Percentiles rank a stretch among this genome's conserved stretches.
Conservation (phyloP, 768 basidiomycete genomes). For the Austroboletus eburneus region DNA sequence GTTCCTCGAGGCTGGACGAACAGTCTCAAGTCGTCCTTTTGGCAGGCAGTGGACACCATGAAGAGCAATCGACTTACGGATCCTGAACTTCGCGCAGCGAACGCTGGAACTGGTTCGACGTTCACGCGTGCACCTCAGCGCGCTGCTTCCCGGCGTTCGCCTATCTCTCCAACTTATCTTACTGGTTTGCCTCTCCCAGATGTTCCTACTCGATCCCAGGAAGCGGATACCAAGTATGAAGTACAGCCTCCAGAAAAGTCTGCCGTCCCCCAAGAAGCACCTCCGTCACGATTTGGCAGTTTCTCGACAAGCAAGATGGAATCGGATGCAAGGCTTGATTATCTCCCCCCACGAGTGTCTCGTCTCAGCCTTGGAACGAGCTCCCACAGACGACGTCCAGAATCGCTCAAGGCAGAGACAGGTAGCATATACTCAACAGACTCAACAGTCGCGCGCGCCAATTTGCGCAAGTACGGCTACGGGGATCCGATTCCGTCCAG, state of each 20-base stretch:
- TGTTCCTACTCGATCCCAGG: neutral
- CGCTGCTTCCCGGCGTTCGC: slow-evolving; percentile 10
- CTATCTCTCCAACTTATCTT: slow-evolving; percentile 1
- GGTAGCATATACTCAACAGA: slow-evolving; percentile 26
- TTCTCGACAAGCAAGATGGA: neutral
- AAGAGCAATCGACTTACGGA: slow-evolving; percentile 37
- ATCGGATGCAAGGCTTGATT: neutral
- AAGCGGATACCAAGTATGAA: neutral
- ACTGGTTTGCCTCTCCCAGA: neutral
- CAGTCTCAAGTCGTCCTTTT: slow-evolving; percentile 41
- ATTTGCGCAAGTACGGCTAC: slow-evolving; percentile 24
- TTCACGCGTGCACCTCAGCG: slow-evolving; percentile 23
- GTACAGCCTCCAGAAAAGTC: neutral
- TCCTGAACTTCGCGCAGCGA: neutral
- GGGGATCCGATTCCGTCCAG: slow-evolving; percentile 17
- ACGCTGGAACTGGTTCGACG: slow-evolving; percentile 8
- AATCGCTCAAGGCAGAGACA: slow-evolving; percentile 9
- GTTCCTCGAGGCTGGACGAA: slow-evolving; percentile 36
- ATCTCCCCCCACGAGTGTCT: neutral
- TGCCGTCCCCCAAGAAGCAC: neutral
- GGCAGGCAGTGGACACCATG: slow-evolving; percentile 48
- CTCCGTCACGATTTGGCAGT: neutral
- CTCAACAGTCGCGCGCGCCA: slow-evolving; percentile 19
- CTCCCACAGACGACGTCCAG: neutral
- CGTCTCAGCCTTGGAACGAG: slow-evolving; percentile 6